Conservation (phyloP, 2,329 filamentous ascomycete genomes). For the Penicillium sp. region DNA sequence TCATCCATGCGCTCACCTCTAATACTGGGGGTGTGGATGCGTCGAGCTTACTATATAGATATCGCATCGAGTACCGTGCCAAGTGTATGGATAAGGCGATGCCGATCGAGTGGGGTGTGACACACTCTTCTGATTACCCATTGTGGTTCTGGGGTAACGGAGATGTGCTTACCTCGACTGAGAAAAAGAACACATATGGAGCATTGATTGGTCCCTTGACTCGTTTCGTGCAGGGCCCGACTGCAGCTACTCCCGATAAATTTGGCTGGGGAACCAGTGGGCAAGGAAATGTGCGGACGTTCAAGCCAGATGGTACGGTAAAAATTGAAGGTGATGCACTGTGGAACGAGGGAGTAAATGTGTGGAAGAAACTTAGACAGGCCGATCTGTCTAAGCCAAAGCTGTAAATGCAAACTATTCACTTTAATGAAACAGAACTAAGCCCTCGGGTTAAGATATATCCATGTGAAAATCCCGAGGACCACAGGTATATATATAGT, state of each 20-base stretch:
- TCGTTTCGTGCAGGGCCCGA: constrained; percentile 27
- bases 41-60: constrained; percentile 48
- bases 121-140: constrained; percentile 54
- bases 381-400: constrained; percentile 11
- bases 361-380: constrained; percentile 45
- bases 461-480: too few relatives aligned
- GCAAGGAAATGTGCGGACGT: constrained; percentile 41
- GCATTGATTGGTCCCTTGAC: constrained; percentile 32
- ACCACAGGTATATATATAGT: too few relatives aligned
- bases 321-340: constrained; percentile 48
- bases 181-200: constrained; percentile 44
- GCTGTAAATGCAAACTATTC: constrained; percentile 1
- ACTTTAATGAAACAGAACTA: too few relatives aligned
- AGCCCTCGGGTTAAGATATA: too few relatives aligned
- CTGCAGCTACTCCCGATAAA: background rate
- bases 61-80: constrained; percentile 56
- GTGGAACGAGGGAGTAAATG: constrained; percentile 48
- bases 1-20: constrained; percentile 45
- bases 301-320: constrained; percentile 49
- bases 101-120: constrained; percentile 54
- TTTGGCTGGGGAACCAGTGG: constrained; percentile 30
- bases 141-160: constrained; percentile 60
- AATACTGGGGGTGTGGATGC: constrained; percentile 41
- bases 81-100: constrained; percentile 45
- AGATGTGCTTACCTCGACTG: constrained; percentile 38